Evolutionary conservation across 176 grass and related monocot species (phyloP), one percentile per base, ranked within the genome.

Genomic region (Phragmites australis): DNA sequence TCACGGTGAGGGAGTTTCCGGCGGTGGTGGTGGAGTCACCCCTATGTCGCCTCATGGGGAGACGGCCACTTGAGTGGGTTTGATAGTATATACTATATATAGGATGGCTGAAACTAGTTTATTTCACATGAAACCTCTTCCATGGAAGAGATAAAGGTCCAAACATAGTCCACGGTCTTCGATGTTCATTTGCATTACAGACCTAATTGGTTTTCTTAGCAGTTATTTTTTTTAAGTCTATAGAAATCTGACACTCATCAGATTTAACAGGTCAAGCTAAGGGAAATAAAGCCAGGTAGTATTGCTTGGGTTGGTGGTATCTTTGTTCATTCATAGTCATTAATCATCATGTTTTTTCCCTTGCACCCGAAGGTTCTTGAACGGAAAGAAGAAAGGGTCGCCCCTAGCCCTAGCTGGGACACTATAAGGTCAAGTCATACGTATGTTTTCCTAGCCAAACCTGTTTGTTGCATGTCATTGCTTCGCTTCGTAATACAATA

Each of bases 241-340:
- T 8, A 48, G 11, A 44, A 31, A 14, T 61, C 8, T 46, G 31
- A 14, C 6, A 64, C 30, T 37, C 15, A 37, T 19, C 30, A 7
- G n/a, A 16, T 14, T 82, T 72, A 30, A 72, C 84, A 98, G 95
- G 86, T 94, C 65, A 98, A 98, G 40, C 88, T 98, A n/a, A 93
- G 95, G 77, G 95, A 98, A 87, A 98, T 98, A 92, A 98, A 98
- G 54, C 95, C 95, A 84, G 95, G 15, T 31, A 54, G 21, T 65
- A 31, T 39, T 17, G 2, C 7, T 47, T 85, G 21, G 31, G n/a
- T 71, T 69, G n/a, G 51, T 53, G 70, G 3, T 72, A 22, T 19
- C 3, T 39, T 59, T 69, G 70, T 69, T 78, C n/a, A n/a, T n/a
- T n/a, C 27, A 37, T 77, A 50, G 63, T 22, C 32, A 19, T n/a